These are phyloP conservation scores for Pyracantha coccinea DNA, from an alignment of 331 rosid genomes.

Conservation along the genomic window DNA sequence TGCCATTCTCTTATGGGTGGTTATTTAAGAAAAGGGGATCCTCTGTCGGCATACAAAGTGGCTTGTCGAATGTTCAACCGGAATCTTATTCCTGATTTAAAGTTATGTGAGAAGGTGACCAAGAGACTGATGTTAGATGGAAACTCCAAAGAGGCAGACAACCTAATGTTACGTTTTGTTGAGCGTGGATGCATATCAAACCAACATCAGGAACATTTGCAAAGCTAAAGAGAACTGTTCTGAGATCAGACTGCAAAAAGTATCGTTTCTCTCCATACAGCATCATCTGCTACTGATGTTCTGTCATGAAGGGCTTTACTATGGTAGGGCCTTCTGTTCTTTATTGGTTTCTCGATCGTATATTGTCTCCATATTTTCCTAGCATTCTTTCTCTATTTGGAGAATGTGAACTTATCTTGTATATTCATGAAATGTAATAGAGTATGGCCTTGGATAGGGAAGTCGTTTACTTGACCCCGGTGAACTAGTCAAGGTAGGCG, in stretches of 20 bases:
- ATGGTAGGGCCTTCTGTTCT: neutral
- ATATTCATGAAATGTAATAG: neutral
- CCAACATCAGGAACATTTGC: constrained; percentile 22
- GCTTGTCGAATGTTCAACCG: constrained; percentile 80
- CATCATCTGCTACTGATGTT: neutral
- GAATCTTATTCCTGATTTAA: constrained; percentile 74
- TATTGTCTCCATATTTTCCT: neutral
- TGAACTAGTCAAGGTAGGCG: neutral
- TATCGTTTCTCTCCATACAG: neutral
- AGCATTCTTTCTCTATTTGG: neutral
- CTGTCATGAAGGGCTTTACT: neutral
- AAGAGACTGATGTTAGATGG: constrained; percentile 53
- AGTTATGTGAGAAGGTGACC: constrained; percentile 70
- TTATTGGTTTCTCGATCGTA: neutral
- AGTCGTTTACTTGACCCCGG: neutral
- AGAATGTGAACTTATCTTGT: neutral
- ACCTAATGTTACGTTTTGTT: constrained; percentile 63
- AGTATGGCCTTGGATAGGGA: neutral
- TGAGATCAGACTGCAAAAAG: neutral
- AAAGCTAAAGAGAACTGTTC: constrained; percentile 14
- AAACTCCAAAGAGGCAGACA: constrained; percentile 65
- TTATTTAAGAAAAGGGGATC: constrained; percentile 48
- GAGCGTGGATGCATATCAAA: constrained; percentile 54
- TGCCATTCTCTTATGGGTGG: constrained; percentile 75
- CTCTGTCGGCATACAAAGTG: constrained; percentile 72